Evolutionary conservation across 2,329 filamentous ascomycete genomes (phyloP).

Genomic region (Colletotrichum nymphaeae): DNA sequence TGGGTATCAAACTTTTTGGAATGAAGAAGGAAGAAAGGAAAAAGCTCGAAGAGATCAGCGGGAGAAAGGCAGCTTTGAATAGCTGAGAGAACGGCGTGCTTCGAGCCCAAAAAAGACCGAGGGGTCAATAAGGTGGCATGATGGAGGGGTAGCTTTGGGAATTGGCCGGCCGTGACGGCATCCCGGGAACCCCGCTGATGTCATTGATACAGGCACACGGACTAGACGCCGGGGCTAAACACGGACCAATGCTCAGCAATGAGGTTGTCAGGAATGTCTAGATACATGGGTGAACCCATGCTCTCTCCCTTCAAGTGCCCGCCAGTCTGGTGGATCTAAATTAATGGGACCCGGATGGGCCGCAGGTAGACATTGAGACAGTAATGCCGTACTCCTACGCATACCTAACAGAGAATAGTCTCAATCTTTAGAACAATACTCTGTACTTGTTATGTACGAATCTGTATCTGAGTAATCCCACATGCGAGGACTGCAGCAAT

Average conservation of each 20-base stretch:
- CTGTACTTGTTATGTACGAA: neutral
- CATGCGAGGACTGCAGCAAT: neutral
- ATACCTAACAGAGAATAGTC: neutral
- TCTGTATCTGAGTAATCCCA: slow-evolving; percentile 13
- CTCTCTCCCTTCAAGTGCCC: neutral
- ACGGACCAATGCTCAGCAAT: slow-evolving; percentile 23
- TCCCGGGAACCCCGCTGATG: slow-evolving; percentile 29
- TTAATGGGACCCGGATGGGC: slow-evolving; percentile 28
- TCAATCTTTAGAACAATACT: no score
- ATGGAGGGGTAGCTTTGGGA: slow-evolving; percentile 33
- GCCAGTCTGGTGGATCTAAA: slow-evolving; percentile 11
- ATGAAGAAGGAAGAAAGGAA: neutral
- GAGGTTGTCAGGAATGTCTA: neutral
- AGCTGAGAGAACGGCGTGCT: slow-evolving; percentile 2
- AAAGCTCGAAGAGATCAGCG: neutral
- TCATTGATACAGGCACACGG: slow-evolving; percentile 25
- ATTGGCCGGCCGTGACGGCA: slow-evolving; percentile 31
- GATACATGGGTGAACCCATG: slow-evolving; percentile 10
- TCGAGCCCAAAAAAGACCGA: neutral
- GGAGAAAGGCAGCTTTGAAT: slow-evolving; percentile 20
- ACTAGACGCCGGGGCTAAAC: slow-evolving; percentile 12
- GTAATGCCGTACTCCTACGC: neutral
- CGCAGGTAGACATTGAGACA: slow-evolving; percentile 3
- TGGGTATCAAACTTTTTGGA: slow-evolving; percentile 12
- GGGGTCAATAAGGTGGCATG: slow-evolving; percentile 22